Base-by-base conservation (phyloP, 805 yeast species). In the Grigorovia jiainica region DNA sequence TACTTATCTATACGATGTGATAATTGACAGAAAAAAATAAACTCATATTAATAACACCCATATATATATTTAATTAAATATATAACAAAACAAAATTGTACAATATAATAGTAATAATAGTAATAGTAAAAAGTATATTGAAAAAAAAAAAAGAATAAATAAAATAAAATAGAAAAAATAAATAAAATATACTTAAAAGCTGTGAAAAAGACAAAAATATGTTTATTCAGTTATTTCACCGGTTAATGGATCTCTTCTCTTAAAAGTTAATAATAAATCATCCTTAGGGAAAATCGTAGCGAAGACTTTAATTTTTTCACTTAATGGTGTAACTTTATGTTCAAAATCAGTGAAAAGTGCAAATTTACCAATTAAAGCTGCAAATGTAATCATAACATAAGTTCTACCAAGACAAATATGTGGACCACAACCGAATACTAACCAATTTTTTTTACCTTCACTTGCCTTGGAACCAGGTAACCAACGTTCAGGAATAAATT, bases 241-340 rank as follows among this genome's bases (percentile, higher is more conserved):
- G 24, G 64, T 55, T 30, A 63, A 43, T 46, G 72, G 72, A 47
- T 83, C 83, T 67, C 92, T 78, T 52, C 60, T 68, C 38, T 68
- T 71, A 71, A 89, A 90, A 53, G 79, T 70, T 61, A 92, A 67
- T 50, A 85, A 76, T 60, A 95, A 78, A 63, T 92, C 96, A 66
- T 92, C 98, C 63, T 86, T 79, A 21, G 98, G 98, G 83, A 92
- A 92, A 60, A 92, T 87, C 16, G 98, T 92, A 21, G 98, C 98
- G 62, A 92, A 92, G 32, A 92, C 97, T 60, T 87, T 85, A 58
- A 92, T 87, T 58, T 87, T 80, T 68, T 92, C 98, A 52, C 90
- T 79, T 52, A 81, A 69, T 34, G 80, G 82, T 19, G 98, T 92
- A 37, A 82, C 78, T 50, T 78, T 73, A 63, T 92, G 98, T 45